A percentile compares a stretch with the other conserved stretches of the same genome.
Conservation (phyloP, 495 filamentous ascomycete genomes). For the Coniosporium apollinis region DNA sequence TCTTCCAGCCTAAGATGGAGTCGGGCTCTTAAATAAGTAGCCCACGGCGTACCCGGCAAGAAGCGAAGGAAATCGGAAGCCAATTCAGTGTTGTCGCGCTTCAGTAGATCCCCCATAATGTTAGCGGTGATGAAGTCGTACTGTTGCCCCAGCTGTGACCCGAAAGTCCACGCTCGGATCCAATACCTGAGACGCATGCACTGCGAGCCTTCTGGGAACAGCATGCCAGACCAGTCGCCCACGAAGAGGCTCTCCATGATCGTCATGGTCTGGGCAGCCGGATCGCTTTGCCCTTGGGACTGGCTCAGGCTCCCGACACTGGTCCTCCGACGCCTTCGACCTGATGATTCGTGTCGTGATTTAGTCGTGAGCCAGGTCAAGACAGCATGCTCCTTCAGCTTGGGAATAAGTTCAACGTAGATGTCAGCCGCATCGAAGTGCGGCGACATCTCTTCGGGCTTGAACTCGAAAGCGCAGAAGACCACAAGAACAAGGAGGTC, state of each 20-base stretch:
- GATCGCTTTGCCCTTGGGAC: not conserved
- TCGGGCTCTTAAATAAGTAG: conserved; percentile 74
- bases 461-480: conserved; percentile 63
- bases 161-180: conserved; percentile 17
- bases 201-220: not conserved
- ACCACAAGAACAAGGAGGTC: conserved; percentile 70
- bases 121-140: conserved; percentile 31
- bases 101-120: conserved; percentile 37
- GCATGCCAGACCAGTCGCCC: conserved; percentile 14
- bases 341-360: conserved; percentile 7
- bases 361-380: conserved; percentile 64
- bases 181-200: conserved; percentile 21
- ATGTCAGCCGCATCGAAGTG: conserved; percentile 52
- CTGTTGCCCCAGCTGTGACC: conserved; percentile 5
- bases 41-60: conserved; percentile 47
- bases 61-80: conserved; percentile 51
- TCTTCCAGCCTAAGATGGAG: conserved; percentile 57
- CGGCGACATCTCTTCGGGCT: conserved; percentile 45
- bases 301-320: not conserved
- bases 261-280: conserved; percentile 5
- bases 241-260: conserved; percentile 16
- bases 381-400: conserved; percentile 58
- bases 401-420: conserved; percentile 46
- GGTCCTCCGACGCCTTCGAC: not conserved
- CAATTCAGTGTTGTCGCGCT: conserved; percentile 16